phyloP scores from a whole-genome alignment of 805 yeast species.

The Ogataea nakhonphanomensis region DNA sequence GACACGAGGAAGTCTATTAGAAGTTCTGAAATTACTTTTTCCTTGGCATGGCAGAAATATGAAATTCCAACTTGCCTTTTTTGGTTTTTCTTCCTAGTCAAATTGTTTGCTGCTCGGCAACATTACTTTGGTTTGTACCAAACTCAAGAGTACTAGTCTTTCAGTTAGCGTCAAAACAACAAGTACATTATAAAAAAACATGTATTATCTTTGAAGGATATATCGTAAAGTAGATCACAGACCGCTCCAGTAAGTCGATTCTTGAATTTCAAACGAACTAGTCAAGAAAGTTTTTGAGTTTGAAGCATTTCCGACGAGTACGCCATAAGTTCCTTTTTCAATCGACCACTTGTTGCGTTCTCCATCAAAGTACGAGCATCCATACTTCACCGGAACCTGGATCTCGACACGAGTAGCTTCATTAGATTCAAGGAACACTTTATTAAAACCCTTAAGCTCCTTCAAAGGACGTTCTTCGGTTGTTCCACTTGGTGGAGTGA shows the following conservation, averaged over 20 bases:
- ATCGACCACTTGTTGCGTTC: conserved; percentile 45
- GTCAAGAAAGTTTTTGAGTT: neutral
- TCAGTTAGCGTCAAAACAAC: neutral
- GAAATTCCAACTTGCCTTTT: too few species aligned
- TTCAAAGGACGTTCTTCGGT: conserved; percentile 48
- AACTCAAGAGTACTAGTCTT: neutral
- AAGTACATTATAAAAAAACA: too few species aligned
- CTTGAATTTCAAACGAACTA: neutral
- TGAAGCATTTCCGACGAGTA: conserved; percentile 40
- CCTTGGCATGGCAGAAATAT: too few species aligned
- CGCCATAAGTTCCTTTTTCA: conserved; percentile 46
- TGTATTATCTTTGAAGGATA: too few species aligned
- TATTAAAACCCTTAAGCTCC: conserved; percentile 57
- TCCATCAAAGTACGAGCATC: conserved; percentile 47
- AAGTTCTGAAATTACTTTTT: too few species aligned
- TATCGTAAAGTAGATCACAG: neutral
- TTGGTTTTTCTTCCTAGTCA: too few species aligned
- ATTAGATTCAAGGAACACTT: conserved; percentile 45
- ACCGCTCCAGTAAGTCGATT: neutral
- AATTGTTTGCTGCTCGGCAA: too few species aligned
- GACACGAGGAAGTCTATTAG: too few species aligned
- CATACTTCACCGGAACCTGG: neutral
- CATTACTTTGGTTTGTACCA: too few species aligned
- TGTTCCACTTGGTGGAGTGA: conserved; percentile 37
- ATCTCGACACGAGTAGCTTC: conserved; percentile 26